These are phyloP conservation scores for Russula olivacea DNA, from an alignment of 768 basidiomycete species.

Conservation along the genomic window DNA sequence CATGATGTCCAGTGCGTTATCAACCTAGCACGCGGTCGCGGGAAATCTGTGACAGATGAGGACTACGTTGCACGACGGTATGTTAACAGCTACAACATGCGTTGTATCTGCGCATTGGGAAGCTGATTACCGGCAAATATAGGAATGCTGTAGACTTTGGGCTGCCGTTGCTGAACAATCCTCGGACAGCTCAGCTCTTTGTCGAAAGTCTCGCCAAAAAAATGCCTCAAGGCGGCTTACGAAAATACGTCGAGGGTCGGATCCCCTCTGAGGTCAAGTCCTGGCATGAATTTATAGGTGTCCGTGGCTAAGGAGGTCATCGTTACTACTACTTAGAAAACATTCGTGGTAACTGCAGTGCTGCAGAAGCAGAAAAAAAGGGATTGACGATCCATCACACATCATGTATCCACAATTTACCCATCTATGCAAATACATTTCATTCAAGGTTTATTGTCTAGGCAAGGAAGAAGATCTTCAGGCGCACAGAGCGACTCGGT, in stretches of 20 bases:
- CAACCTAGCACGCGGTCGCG: constrained; percentile 82
- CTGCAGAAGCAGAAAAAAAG: not conserved
- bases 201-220: constrained; percentile 84
- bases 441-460: constrained; percentile 16
- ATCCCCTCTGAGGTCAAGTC: constrained; percentile 89
- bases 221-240: constrained; percentile 72
- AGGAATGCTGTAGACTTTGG: constrained; percentile 39
- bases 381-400: not conserved
- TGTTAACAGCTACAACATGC: constrained; percentile 27
- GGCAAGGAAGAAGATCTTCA: constrained; percentile 20
- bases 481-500: constrained; percentile 15
- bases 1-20: constrained; percentile 93
- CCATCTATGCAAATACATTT: not conserved
- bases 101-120: constrained; percentile 5
- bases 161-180: constrained; percentile 83
- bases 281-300: constrained; percentile 86
- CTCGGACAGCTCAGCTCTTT: constrained; percentile 81
- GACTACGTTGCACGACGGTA: constrained; percentile 94
- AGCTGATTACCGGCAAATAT: not conserved
- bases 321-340: constrained; percentile 1
- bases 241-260: constrained; percentile 76
- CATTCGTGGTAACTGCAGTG: not conserved
- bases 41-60: constrained; percentile 72
- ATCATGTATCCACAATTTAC: not conserved
- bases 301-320: constrained; percentile 43